phyloP scores from a whole-genome alignment of 2,329 filamentous ascomycete species.

The Sporothrix protearum region DNA sequence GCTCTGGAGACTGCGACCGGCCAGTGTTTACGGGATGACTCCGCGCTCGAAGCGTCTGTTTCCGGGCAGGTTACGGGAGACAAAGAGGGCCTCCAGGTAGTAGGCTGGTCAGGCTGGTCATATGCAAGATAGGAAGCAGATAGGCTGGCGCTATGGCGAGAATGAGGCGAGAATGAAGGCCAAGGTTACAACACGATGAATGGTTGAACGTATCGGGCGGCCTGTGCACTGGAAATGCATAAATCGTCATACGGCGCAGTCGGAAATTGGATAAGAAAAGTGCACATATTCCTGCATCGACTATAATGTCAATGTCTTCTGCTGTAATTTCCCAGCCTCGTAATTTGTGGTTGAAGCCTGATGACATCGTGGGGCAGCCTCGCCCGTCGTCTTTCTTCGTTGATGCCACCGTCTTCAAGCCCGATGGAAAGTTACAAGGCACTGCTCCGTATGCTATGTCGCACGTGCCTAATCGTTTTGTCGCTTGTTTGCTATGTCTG shows the following conservation, averaged over 20 bases:
- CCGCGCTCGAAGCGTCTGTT: not conserved
- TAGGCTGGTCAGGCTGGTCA: not conserved
- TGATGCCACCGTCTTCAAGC: not conserved
- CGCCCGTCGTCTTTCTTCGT: not conserved
- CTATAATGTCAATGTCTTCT: not conserved
- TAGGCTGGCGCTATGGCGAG: not conserved
- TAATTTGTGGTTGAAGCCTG: not conserved
- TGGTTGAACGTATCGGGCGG: no score
- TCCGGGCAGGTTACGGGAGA: conserved; percentile 10
- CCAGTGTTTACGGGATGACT: not conserved
- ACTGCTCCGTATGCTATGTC: not conserved
- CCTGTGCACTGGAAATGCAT: not conserved
- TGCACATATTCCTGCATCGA: not conserved
- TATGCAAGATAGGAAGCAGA: not conserved
- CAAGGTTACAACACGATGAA: not conserved
- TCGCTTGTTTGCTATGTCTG: not conserved
- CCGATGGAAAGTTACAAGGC: not conserved
- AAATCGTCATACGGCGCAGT: not conserved
- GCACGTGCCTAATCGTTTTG: not conserved
- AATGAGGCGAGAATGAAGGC: not conserved
- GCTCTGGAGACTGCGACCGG: conserved; percentile 35
- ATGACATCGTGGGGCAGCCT: not conserved
- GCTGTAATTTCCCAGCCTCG: not conserved
- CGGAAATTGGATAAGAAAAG: not conserved
- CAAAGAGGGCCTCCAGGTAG: not conserved